phyloP scores from a whole-genome alignment of 2,329 filamentous ascomycete genomes.

The Ophiocordyceps camponoti-saundersi region DNA sequence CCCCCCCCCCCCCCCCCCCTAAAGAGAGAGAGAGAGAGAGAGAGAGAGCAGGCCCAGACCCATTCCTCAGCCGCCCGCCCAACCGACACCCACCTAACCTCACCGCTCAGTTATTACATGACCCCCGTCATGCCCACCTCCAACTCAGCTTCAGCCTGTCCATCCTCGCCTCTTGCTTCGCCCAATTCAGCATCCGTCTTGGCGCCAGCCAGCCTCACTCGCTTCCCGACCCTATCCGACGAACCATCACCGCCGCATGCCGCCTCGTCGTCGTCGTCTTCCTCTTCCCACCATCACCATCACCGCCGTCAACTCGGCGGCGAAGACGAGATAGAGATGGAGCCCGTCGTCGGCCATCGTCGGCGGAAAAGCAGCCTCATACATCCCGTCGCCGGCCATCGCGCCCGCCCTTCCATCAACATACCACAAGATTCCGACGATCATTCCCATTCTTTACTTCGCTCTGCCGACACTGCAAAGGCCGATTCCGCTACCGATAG shows the following conservation, averaged over 20 bases:
- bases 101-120: not conserved
- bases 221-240: not conserved
- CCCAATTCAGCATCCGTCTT: no score
- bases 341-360: conserved; percentile 33
- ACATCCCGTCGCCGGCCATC: conserved; percentile 14
- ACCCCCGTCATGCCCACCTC: not conserved
- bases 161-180: not conserved
- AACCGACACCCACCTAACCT: not conserved
- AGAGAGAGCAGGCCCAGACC: no score
- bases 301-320: conserved; percentile 5
- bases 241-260: not conserved
- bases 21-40: no score
- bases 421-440: conserved; percentile 29
- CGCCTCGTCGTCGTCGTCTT: not conserved
- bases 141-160: not conserved
- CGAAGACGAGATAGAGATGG: conserved; percentile 36
- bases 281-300: conserved; percentile 2
- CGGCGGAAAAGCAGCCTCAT: conserved; percentile 38
- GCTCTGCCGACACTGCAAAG: conserved; percentile 7
- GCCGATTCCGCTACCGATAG: conserved; percentile 29
- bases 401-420: conserved; percentile 3
- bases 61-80: not conserved
- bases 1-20: no score
- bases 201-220: not conserved
- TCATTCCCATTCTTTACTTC: conserved; percentile 7